Percentiles rank a stretch among this genome's conserved stretches.
These are phyloP conservation scores for Taphrina confusa DNA, from an alignment of 1,139 yeast species.

Conservation along the genomic window DNA sequence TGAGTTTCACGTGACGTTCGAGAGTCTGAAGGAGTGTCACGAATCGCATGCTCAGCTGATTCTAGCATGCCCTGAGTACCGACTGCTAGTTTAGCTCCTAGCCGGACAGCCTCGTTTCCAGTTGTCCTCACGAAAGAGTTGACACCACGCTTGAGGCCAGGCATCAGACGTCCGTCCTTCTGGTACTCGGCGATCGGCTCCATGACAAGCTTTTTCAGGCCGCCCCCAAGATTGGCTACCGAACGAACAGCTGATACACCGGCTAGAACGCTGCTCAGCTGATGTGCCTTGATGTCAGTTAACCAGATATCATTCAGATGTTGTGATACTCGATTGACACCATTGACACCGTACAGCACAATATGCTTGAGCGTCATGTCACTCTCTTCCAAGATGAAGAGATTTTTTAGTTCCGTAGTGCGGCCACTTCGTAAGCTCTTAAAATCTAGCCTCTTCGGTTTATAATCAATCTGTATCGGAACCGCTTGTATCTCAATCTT, in stretches of 20 bases:
- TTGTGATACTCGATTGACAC: constrained; percentile 61
- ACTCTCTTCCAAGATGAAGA: constrained; percentile 85
- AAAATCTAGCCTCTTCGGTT: constrained; percentile 85
- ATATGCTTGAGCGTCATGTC: constrained; percentile 63
- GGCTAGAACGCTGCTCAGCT: constrained; percentile 72
- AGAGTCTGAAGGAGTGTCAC: constrained; percentile 13
- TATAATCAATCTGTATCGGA: constrained; percentile 76
- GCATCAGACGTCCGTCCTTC: constrained; percentile 67
- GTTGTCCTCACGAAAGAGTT: constrained; percentile 75
- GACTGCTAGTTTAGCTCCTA: constrained; percentile 83
- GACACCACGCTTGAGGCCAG: constrained; percentile 78
- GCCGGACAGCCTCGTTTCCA: constrained; percentile 72
- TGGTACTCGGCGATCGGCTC: constrained; percentile 74
- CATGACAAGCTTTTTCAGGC: constrained; percentile 69
- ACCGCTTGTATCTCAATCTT: constrained; percentile 65
- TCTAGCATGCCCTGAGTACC: constrained; percentile 86
- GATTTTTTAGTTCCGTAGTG: constrained; percentile 80
- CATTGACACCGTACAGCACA: constrained; percentile 72
- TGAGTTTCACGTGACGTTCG: constrained; percentile 42
- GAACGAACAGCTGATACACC: constrained; percentile 85
- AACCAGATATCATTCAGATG: constrained; percentile 72
- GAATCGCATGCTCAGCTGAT: constrained; percentile 75
- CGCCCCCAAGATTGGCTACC: constrained; percentile 73
- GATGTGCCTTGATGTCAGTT: constrained; percentile 79
- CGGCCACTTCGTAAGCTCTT: constrained; percentile 83